Base-by-base conservation (phyloP, 2,329 filamentous ascomycete genomes). In the Nemania sp. region DNA sequence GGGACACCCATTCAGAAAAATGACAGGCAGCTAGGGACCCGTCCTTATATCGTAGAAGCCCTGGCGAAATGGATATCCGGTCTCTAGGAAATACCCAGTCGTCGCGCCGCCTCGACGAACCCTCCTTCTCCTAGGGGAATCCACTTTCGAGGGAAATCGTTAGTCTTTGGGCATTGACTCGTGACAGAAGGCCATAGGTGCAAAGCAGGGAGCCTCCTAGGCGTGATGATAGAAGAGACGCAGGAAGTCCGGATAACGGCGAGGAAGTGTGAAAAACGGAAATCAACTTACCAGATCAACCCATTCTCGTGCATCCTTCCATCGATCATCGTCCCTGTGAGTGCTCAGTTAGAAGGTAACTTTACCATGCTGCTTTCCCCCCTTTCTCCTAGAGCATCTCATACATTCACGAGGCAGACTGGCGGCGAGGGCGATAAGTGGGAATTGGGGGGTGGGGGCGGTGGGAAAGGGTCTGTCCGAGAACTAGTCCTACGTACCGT, bases 291-390 rank as follows among this genome's bases (percentile, higher is more conserved):
- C 63, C 49, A 89, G 70, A 73, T 91, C 88, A 10, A 90, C 87
- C 81, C 85, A 89, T 1, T 76, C 80, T 59, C 81, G 84, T 18
- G 82, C 80, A 54, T 81, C 79, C 42, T 77, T 77, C 65, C 83
- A 81, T 39, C 79, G 77, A 25, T 83, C 77, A 21, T 83, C 75
- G 5, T 84, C 82, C 13, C 55, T 60, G 18, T 17, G 3, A 11
- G 50, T 21, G 25, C 32, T 29, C 20, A 25, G 57, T 63, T 43
- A 57, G 49, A 48, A 48, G 39, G 18, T 32, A 15, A 7, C 3
- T n/a, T 17, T 18, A 39, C 29, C 17, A 29, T 4, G 45, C 21
- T 67, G 54, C 9, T 69, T 34, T 32, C 29, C 42, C 15, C 18
- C 13, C 18, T 3, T 10, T 29, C 9, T 39, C 25, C 15, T 48